Conservation (phyloP, 306 rosid genomes). For the Medicago lupulina region DNA sequence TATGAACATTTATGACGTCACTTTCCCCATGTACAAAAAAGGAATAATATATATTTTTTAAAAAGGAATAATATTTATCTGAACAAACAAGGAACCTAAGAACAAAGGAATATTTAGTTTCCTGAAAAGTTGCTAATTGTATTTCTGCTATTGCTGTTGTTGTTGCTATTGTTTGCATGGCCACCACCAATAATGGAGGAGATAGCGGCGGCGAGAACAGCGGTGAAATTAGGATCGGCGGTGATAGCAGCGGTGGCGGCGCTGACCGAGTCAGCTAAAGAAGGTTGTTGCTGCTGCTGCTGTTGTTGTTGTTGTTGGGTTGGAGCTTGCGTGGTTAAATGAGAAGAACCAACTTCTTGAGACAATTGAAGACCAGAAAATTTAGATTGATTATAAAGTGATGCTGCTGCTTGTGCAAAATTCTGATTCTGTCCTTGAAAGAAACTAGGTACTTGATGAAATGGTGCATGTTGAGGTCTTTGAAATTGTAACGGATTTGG, state of each 20-base stretch:
- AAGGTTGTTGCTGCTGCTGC: conserved; percentile 44
- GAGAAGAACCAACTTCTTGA: conserved; percentile 62
- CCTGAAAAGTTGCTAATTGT: conserved; percentile 66
- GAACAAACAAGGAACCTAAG: background rate
- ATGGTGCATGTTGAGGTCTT: conserved; percentile 53
- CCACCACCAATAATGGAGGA: conserved; percentile 84
- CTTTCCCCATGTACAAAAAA: conserved; percentile 42
- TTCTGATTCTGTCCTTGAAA: conserved; percentile 58
- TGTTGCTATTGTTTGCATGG: conserved; percentile 43
- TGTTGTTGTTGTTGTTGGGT: conserved; percentile 45
- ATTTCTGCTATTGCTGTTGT: conserved; percentile 38
- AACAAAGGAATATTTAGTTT: conserved; percentile 42
- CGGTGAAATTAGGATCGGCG: conserved; percentile 84
- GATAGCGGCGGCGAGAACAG: conserved; percentile 93
- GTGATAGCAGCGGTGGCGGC: conserved; percentile 96
- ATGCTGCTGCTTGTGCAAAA: conserved; percentile 64
- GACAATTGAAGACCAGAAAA: conserved; percentile 93
- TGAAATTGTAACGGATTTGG: conserved; percentile 58
- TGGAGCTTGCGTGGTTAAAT: conserved; percentile 49
- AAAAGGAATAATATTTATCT: conserved; percentile 12
- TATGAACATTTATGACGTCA: conserved; percentile 66
- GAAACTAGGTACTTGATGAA: conserved; percentile 60
- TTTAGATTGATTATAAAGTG: conserved; percentile 77
- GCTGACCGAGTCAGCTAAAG: conserved; percentile 67
- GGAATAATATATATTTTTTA: background rate